Base-by-base conservation (phyloP, 331 rosid species). In the Pyracantha coccinea region DNA sequence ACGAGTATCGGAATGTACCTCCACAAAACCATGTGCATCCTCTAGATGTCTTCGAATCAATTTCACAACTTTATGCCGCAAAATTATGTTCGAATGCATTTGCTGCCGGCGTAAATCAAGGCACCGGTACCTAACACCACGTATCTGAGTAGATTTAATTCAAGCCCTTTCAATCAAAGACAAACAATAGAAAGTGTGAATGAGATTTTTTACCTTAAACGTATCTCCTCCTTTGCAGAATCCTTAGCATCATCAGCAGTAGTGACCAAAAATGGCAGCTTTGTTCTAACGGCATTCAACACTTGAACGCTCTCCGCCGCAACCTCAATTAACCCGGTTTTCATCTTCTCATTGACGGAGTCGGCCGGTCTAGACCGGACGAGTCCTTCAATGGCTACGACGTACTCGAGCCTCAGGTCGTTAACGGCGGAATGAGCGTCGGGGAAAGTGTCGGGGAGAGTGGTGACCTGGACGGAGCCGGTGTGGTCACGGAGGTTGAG, bases 31-130 rank as follows among this genome's bases (percentile, higher is more conserved):
- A 78, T 92, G 96, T 7, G 33, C 44, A 65, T 95, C 97, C 85
- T 95, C 99, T 66, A 95, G 81, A 79, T 89, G 86, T 85, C 97
- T 88, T 57, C 99, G 90, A 55, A 95, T 80, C 75, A 95, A 85
- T 83, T 95, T 95, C 84, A 92, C 90, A 72, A 95, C 97, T 64
- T 85, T 88, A 85, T 95, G 97, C 47, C 97, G 87, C 74, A 90
- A 83, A 87, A 87, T 81, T 67, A 95, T 87, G 90, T 92, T 92
- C 79, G 35, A 87, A 78, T 78, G 88, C 99, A 95, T 95, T 82
- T 90, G 97, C 44, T 81, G 87, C 81, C 99, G 83, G 57, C 97
- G 86, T 47, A 95, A 88, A 82, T 92, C 99, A 79, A 95, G 97
- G 83, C 85, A 92, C 19, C 97, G 99, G 57, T 90, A 92, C 86